Evolutionary conservation across 2,329 filamentous ascomycete genomes (phyloP).

Genomic region (Penicillium brevicompactum): DNA sequence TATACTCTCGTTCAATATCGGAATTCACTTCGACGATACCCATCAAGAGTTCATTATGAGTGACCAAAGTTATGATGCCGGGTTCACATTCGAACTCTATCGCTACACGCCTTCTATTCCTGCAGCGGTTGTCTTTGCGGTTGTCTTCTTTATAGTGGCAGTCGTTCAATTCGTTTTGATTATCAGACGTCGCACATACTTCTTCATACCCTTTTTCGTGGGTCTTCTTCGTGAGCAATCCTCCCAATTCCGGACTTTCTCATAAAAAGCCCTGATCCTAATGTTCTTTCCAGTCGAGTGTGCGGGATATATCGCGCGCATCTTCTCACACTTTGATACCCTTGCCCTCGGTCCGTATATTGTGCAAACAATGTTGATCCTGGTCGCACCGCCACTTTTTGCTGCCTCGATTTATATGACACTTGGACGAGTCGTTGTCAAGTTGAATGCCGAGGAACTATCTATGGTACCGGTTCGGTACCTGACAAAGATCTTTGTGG

Average conservation of each 20-base stretch:
- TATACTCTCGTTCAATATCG: too few species aligned
- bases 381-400: slow-evolving; percentile 32
- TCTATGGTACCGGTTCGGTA: slow-evolving; percentile 25
- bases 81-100: slow-evolving; percentile 37
- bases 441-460: slow-evolving; percentile 18
- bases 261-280: not conserved
- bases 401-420: slow-evolving; percentile 36
- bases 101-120: slow-evolving; percentile 36
- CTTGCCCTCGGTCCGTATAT: slow-evolving; percentile 28
- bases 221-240: slow-evolving; percentile 39
- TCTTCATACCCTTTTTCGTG: slow-evolving; percentile 42
- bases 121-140: slow-evolving; percentile 21
- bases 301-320: slow-evolving; percentile 30
- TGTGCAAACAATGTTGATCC: slow-evolving; percentile 32
- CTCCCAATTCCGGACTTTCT: slow-evolving; percentile 6
- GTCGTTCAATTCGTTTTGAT: slow-evolving; percentile 22
- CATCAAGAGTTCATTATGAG: not conserved
- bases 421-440: slow-evolving; percentile 28
- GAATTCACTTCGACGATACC: too few species aligned
- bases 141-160: slow-evolving; percentile 22
- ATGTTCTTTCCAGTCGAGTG: slow-evolving; percentile 25
- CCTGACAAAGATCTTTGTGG: slow-evolving; percentile 35
- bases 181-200: slow-evolving; percentile 28
- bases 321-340: slow-evolving; percentile 28
- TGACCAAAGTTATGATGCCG: not conserved